Evolutionary conservation across 1,284 basidiomycete genomes (phyloP).

Genomic region (Hemileia vastatrix): DNA sequence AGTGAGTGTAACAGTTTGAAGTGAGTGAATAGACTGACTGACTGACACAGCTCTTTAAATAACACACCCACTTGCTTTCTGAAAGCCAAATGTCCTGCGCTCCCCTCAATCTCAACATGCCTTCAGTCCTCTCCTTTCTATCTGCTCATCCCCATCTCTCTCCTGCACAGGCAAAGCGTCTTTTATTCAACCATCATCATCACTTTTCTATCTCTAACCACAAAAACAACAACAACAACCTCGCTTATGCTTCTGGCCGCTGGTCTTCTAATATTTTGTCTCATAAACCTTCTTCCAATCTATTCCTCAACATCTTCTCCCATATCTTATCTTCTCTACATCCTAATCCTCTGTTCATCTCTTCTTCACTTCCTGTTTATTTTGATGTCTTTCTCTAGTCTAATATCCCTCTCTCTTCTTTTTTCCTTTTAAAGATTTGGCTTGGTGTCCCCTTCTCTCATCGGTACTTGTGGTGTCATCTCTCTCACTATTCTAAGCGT

Average conservation of each 20-base stretch:
- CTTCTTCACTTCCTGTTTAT: no score
- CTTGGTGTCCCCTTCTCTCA: conserved; percentile 51
- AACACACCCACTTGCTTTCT: no score
- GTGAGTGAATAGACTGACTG: no score
- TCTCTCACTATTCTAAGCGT: conserved; percentile 51
- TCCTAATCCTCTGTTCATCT: no score
- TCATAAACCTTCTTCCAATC: conserved; percentile 46
- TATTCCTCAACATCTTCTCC: conserved; percentile 47
- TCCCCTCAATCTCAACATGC: background rate
- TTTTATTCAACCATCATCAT: conserved; percentile 34
- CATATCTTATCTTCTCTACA: no score
- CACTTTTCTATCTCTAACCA: no score
- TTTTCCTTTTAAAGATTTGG: conserved; percentile 51
- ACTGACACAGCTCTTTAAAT: no score
- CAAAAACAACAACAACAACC: no score
- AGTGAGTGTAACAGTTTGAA: no score
- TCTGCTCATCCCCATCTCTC: background rate
- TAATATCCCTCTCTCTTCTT: conserved; percentile 50
- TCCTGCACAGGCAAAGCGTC: background rate
- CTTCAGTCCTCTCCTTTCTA: background rate
- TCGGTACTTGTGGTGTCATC: conserved; percentile 53
- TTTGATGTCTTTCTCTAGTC: conserved; percentile 49
- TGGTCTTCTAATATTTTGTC: conserved; percentile 27
- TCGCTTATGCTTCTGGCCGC: conserved; percentile 7
- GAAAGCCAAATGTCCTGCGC: no score